A percentile compares a stretch with the other conserved stretches of the same genome.
phyloP scores from a whole-genome alignment of 2,329 filamentous ascomycete genomes.

The Penicillium sp. region DNA sequence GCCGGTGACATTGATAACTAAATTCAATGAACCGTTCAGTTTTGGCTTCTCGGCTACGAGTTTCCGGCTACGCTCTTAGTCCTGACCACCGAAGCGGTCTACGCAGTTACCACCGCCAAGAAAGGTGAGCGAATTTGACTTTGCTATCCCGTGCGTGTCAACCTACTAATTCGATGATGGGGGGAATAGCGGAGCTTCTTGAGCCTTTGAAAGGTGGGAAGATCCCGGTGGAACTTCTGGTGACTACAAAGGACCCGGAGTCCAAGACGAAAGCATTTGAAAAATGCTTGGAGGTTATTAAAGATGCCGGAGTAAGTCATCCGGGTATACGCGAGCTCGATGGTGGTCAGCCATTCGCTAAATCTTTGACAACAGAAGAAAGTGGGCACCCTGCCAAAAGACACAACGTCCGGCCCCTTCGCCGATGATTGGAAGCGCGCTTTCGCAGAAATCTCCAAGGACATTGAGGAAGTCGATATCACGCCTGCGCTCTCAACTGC shows the following conservation, averaged over 20 bases:
- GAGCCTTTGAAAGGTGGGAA: slow-evolving; percentile 90
- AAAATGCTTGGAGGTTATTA: slow-evolving; percentile 82
- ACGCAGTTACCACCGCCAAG: slow-evolving; percentile 93
- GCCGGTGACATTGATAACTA: slow-evolving; percentile 2
- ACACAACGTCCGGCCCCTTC: slow-evolving; percentile 81
- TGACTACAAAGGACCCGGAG: slow-evolving; percentile 86
- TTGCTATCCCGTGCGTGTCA: too few species aligned
- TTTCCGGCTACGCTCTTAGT: slow-evolving; percentile 95
- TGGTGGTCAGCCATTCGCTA: neutral
- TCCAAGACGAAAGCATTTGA: slow-evolving; percentile 90
- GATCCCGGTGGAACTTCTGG: slow-evolving; percentile 85
- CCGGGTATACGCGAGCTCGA: neutral
- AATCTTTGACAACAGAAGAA: slow-evolving; percentile 64
- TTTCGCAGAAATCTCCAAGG: slow-evolving; percentile 75
- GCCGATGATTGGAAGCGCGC: slow-evolving; percentile 93
- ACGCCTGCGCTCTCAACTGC: slow-evolving; percentile 78
- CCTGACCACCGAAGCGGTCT: slow-evolving; percentile 82
- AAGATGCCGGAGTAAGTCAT: slow-evolving; percentile 73
- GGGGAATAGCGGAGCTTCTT: slow-evolving; percentile 75
- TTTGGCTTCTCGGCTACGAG: slow-evolving; percentile 98
- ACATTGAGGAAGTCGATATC: slow-evolving; percentile 86
- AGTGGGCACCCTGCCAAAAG: slow-evolving; percentile 82
- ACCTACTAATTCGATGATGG: slow-evolving; percentile 8
- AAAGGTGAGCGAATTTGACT: slow-evolving; percentile 64
- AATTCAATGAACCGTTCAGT: slow-evolving; percentile 56